phyloP scores from a whole-genome alignment of 164 flowering plant genomes.

The Piper longum region DNA sequence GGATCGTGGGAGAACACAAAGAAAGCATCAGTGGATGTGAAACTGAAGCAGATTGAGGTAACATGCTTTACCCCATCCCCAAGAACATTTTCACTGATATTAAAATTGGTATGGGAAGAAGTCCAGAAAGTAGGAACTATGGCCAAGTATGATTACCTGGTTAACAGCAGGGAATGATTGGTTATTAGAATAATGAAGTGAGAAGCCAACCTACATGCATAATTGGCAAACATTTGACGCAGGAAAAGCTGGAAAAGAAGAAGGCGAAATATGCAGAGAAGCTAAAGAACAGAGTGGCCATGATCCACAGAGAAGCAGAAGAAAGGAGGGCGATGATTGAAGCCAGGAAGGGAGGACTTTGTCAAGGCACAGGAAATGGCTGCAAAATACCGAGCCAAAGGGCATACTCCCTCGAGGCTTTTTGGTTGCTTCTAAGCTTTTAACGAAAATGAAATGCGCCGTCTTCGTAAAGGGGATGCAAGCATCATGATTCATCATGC shows the following conservation, averaged over 20 bases:
- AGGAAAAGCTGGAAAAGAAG: slow-evolving; percentile 74
- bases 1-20: slow-evolving; percentile 73
- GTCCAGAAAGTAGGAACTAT: background rate
- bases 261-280: slow-evolving; percentile 70
- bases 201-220: no score
- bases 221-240: background rate
- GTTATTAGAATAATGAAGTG: no score
- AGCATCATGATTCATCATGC: background rate
- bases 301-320: slow-evolving; percentile 69
- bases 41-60: slow-evolving; percentile 64
- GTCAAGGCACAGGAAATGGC: slow-evolving; percentile 78
- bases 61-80: background rate
- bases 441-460: background rate
- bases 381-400: slow-evolving; percentile 73
- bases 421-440: slow-evolving; percentile 41
- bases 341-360: slow-evolving; percentile 62
- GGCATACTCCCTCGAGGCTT: slow-evolving; percentile 57
- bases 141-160: background rate
- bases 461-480: background rate
- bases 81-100: background rate
- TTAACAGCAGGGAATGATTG: no score
- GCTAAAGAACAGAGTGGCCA: slow-evolving; percentile 63
- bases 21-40: slow-evolving; percentile 59
- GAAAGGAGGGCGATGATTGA: slow-evolving; percentile 68
- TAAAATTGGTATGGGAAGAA: background rate